A percentile compares a stretch with the other conserved stretches of the same genome.
These are phyloP conservation scores for Brassica incana DNA, from an alignment of 345 rosid genomes.

Conservation along the genomic window DNA sequence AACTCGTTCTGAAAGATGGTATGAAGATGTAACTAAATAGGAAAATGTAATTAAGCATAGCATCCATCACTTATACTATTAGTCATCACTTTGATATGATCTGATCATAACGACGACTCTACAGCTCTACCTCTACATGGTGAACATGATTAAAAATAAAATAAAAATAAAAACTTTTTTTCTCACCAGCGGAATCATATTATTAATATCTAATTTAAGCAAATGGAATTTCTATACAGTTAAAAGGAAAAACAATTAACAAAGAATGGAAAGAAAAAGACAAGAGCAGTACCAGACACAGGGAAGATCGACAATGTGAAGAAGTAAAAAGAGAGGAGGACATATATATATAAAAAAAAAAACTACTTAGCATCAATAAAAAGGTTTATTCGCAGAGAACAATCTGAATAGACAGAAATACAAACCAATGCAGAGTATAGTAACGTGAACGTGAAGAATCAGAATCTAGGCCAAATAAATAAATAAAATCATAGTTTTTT, in stretches of 20 bases:
- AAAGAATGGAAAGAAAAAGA: slow-evolving; percentile 14
- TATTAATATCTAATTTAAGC: slow-evolving; percentile 32
- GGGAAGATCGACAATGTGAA: slow-evolving; percentile 39
- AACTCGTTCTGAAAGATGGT: not conserved
- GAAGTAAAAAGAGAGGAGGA: slow-evolving; percentile 12
- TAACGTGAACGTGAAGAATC: not conserved
- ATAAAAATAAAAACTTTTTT: not conserved
- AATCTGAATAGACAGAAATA: too few relatives aligned
- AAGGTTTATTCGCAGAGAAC: too few relatives aligned
- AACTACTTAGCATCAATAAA: not conserved
- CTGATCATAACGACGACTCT: not conserved
- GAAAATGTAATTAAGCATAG: too few relatives aligned
- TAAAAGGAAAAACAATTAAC: slow-evolving; percentile 16
- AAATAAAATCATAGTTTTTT: slow-evolving; percentile 15
- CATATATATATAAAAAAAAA: too few relatives aligned
- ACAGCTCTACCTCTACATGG: too few relatives aligned
- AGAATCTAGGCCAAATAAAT: slow-evolving; percentile 5
- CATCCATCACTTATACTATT: too few relatives aligned
- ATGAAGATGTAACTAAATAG: too few relatives aligned
- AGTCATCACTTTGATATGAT: not conserved
- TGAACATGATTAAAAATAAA: too few relatives aligned
- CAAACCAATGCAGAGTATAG: too few relatives aligned
- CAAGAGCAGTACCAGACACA: slow-evolving; percentile 40
- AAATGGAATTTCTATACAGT: slow-evolving; percentile 35
- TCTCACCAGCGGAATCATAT: slow-evolving; percentile 45